Evolutionary conservation across 164 flowering plant genomes (phyloP), one percentile per base, ranked within the genome.

Genomic region (Sedum album): DNA sequence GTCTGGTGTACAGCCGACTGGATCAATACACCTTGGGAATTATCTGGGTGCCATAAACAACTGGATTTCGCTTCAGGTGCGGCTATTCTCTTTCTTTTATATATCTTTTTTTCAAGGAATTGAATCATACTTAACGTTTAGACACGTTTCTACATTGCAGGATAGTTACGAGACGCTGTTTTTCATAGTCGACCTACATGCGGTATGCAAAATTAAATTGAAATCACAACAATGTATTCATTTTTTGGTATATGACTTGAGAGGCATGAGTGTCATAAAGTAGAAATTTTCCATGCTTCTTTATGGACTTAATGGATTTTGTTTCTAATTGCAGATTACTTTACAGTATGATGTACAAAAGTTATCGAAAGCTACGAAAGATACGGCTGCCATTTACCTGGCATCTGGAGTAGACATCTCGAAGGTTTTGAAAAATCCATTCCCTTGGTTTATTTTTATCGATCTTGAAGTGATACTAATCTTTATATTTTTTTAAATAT

Each of bases 1-100:
- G 9, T 94, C 97, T 49, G 98, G 98, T 60, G 96, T 91, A 33
- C 98, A 93, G 82, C 96, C 98, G 9, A 93, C 97, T 7, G 98
- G 98, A 49, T 80, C 94, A 33, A 76, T 93, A 72, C 98, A 90
- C 80, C 89, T 94, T 2, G 99, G 97, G 13, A 94, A 94, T 76
- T 94, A 94, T 78, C 87, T 94, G 67, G 97, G 97, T 35, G 99
- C 99, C 60, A 94, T 91, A 55, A 91, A 88, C 67, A 91, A 91
- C 73, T 94, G 99, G 97, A 76, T 88, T 67, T 74, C 77, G 0
- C 90, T 91, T 75, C 99, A 94, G 97, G 98, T 91, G 21, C 31
- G 35, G 67, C 31, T 14, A 6, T 57, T 57, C 66, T 28, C 38
- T 30, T 26, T 6, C 4, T 35, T 0, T 57, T 55, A 39, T 57